These are phyloP conservation scores for Dipteronia sinensis DNA, from an alignment of 345 rosid species.

Conservation along the genomic window DNA sequence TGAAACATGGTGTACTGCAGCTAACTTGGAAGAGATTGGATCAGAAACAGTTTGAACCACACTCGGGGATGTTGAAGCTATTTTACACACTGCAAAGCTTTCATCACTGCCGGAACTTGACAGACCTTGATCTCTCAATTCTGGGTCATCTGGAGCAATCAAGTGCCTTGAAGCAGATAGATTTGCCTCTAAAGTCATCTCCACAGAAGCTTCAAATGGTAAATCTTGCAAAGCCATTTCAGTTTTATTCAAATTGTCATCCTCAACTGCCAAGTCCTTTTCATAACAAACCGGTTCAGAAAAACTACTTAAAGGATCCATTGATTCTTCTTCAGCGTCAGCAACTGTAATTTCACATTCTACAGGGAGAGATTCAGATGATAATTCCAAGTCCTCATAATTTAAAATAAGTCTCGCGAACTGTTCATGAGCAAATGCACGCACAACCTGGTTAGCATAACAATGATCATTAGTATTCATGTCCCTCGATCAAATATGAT, in stretches of 20 bases:
- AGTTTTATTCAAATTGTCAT: slow-evolving; percentile 35
- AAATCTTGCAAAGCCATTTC: slow-evolving; percentile 25
- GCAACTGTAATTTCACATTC: slow-evolving; percentile 62
- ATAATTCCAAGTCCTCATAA: slow-evolving; percentile 62
- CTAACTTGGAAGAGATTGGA: slow-evolving; percentile 77
- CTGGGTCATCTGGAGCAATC: slow-evolving; percentile 27
- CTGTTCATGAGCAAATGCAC: slow-evolving; percentile 94
- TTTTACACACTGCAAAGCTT: slow-evolving; percentile 37
- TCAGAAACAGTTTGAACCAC: slow-evolving; percentile 55
- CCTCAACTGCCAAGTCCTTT: slow-evolving; percentile 31
- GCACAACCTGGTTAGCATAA: slow-evolving; percentile 65
- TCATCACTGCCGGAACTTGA: slow-evolving; percentile 35
- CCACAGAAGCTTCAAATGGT: slow-evolving; percentile 38
- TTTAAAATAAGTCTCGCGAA: slow-evolving; percentile 88
- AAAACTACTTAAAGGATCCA: slow-evolving; percentile 38
- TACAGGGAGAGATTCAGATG: slow-evolving; percentile 51
- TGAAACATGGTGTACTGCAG: slow-evolving; percentile 92
- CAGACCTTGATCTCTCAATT: slow-evolving; percentile 22
- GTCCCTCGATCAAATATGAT: not conserved
- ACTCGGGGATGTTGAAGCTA: slow-evolving; percentile 38
- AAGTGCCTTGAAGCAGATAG: slow-evolving; percentile 31
- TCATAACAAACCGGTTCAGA: slow-evolving; percentile 44
- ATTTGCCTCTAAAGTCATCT: slow-evolving; percentile 45
- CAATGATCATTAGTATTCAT: slow-evolving; percentile 21
- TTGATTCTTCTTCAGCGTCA: slow-evolving; percentile 55